These are phyloP conservation scores for Nigrospora sphaerica DNA, from an alignment of 2,329 filamentous ascomycete genomes.

Conservation along the genomic window DNA sequence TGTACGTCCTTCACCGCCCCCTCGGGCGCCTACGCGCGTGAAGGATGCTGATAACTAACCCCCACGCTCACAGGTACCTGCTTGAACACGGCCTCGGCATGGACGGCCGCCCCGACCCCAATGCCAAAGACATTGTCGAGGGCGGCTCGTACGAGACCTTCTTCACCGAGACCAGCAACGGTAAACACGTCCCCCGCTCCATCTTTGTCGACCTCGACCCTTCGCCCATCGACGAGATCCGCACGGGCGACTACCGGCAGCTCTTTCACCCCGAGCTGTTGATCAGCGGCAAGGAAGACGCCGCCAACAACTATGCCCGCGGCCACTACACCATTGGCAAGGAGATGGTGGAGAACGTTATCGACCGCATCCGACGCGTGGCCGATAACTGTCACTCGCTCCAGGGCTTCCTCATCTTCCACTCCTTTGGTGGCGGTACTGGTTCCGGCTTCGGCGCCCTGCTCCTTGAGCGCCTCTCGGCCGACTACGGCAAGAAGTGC, in stretches of 20 bases:
- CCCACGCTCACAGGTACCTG: conserved; percentile 47
- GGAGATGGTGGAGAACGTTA: conserved; percentile 66
- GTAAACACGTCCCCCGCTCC: conserved; percentile 66
- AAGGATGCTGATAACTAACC: conserved; percentile 1
- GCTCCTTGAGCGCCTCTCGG: conserved; percentile 64
- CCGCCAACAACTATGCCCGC: conserved; percentile 71
- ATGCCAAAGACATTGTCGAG: conserved; percentile 51
- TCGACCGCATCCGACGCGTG: conserved; percentile 63
- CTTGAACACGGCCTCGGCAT: conserved; percentile 63
- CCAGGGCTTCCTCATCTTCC: conserved; percentile 68
- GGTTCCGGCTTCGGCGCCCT: conserved; percentile 68
- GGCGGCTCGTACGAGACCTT: conserved; percentile 64
- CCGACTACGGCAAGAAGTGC: conserved; percentile 69
- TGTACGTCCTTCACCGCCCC: conserved; percentile 45
- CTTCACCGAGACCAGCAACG: conserved; percentile 64
- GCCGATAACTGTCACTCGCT: conserved; percentile 67
- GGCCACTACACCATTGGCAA: conserved; percentile 72
- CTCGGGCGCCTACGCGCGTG: background rate
- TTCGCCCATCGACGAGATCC: conserved; percentile 68
- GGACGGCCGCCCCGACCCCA: conserved; percentile 58
- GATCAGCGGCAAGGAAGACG: conserved; percentile 70
- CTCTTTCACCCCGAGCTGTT: conserved; percentile 68
- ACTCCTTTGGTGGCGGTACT: conserved; percentile 68
- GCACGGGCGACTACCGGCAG: conserved; percentile 59
- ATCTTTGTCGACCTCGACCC: conserved; percentile 69